Conservation (phyloP, 202 grass and related monocot species). For the Alloteropsis angusta region DNA sequence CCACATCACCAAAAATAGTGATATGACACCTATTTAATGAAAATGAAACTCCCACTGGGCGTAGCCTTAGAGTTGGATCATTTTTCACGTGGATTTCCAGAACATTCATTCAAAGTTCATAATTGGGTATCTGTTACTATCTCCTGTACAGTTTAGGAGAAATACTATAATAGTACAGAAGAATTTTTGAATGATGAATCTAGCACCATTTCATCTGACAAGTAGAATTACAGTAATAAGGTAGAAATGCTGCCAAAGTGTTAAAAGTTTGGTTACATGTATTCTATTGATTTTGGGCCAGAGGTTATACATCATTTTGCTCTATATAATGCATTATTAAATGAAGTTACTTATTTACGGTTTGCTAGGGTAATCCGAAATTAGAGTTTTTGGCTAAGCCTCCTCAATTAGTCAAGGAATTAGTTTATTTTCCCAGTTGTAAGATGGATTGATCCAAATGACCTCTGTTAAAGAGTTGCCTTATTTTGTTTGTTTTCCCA, state of each 20-base stretch:
- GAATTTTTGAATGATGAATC: not conserved
- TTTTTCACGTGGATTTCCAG: not conserved
- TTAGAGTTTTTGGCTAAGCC: not conserved
- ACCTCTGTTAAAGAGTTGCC: not conserved
- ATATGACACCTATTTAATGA: too few species aligned
- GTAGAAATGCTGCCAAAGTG: not conserved
- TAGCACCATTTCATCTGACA: not conserved
- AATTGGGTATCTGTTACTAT: not conserved
- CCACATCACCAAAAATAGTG: too few species aligned
- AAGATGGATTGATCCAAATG: not conserved
- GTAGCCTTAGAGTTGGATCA: not conserved
- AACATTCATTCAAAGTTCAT: not conserved
- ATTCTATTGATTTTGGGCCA: not conserved
- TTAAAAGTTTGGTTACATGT: not conserved
- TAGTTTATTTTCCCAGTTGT: not conserved
- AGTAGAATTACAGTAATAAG: not conserved
- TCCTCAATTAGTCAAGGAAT: not conserved
- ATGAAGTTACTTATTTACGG: not conserved
- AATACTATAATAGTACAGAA: not conserved
- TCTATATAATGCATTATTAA: not conserved
- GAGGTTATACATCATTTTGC: not conserved
- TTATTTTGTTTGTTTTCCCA: not conserved
- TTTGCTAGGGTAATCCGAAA: not conserved
- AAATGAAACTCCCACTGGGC: too few species aligned
- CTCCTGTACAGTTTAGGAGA: not conserved